Base-by-base conservation (phyloP, 192 early-diverging fungal species). In the Entomortierella parvispora region DNA sequence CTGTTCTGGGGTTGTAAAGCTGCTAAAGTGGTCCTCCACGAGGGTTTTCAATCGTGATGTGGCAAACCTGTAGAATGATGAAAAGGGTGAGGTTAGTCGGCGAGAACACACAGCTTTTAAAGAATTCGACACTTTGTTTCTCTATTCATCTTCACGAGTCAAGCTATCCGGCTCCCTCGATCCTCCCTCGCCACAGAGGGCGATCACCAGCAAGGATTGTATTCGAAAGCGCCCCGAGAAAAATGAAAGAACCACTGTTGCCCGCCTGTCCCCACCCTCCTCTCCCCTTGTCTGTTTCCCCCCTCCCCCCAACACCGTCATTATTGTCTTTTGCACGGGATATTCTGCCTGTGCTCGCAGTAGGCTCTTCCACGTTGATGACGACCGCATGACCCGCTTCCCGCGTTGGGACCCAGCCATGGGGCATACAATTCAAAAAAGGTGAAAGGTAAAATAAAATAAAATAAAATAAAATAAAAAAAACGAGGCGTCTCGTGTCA, bases 11-110 rank as follows among this genome's bases (percentile, higher is more conserved):
- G 80, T 48, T 47, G 82, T 71, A 49, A 90, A 83, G 28, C 84
- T 72, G 14, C 85, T 60, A 62, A 86, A 90, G 62, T 90, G 89
- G 64, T 83, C 82, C 40, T 80, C 75, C 26, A 93, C 85, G 23
- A 93, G 67, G 34, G 80, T 67, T 44, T 85, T 89, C 15, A 92
- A 51, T 28, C 87, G 85, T 29, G 84, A 75, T 12, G 84, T 79
- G 10, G 85, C 86, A 82, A 91, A 90, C 65, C 68, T 80, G 62
- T 57, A 23, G 7, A 17, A 6, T 5, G 37, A 10, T 4, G 40
- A 34, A 47, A 40, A 22, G 48, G 40, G 33, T 23, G n/a, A 44
- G 25, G n/a, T 59, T 26, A 25, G 50, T 34, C 40, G 50, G 51
- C 40, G 28, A 43, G 33, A 40, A 25, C 42, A 15, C 25, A 15